Percentiles rank a stretch among this genome's conserved stretches.
Conservation (phyloP, 441 rosid genomes). For the Adansonia grandidieri region DNA sequence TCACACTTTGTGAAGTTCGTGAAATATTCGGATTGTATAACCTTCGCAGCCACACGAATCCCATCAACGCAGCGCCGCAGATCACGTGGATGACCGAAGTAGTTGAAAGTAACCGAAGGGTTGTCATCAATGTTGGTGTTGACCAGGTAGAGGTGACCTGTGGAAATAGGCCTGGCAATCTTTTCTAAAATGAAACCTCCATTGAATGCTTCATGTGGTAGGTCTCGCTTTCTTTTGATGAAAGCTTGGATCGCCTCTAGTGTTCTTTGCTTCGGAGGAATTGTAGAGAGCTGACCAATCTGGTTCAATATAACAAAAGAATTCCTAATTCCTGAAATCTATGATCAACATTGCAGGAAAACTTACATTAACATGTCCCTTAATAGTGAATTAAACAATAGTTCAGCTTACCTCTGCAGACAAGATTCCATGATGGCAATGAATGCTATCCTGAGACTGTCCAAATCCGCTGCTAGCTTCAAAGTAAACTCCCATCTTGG, state of each 20-base stretch:
- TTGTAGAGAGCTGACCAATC: conserved; percentile 88
- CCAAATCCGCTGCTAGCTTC: conserved; percentile 97
- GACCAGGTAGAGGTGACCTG: conserved; percentile 65
- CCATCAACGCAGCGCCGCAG: conserved; percentile 75
- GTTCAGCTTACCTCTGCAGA: conserved; percentile 72
- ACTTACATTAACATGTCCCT: background rate
- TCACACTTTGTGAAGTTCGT: conserved; percentile 61
- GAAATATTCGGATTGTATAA: conserved; percentile 66
- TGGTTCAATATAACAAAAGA: conserved; percentile 29
- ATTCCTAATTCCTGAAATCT: background rate
- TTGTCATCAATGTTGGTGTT: conserved; percentile 77
- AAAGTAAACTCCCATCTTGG: conserved; percentile 82
- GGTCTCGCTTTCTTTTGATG: conserved; percentile 52
- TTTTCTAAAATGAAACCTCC: conserved; percentile 96
- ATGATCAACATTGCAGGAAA: background rate
- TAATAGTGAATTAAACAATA: background rate
- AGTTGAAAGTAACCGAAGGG: conserved; percentile 88
- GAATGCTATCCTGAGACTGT: conserved; percentile 73
- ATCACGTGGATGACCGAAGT: conserved; percentile 79
- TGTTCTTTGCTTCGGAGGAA: conserved; percentile 72
- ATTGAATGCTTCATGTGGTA: conserved; percentile 77
- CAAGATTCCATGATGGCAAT: conserved; percentile 77
- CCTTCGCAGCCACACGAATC: conserved; percentile 57
- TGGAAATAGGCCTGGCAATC: conserved; percentile 71
- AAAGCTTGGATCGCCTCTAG: conserved; percentile 63